Evolutionary conservation across 2,329 filamentous ascomycete genomes (phyloP).

Genomic region (Cladosporium sp.): DNA sequence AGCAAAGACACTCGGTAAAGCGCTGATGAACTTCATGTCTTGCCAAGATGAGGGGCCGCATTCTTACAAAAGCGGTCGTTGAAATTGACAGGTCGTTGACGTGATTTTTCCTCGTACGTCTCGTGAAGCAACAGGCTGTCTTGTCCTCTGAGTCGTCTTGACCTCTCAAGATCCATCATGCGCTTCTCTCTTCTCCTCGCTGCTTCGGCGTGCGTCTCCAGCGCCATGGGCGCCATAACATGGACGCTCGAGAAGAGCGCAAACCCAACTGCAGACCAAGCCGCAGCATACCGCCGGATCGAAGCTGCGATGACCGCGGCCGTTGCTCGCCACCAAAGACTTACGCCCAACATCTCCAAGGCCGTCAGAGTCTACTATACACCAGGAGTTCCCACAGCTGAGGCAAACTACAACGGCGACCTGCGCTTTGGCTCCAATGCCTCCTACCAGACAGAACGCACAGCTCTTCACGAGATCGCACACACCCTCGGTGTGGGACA

Average conservation of each 20-base stretch:
- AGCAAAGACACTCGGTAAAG: too few species aligned
- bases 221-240: conserved; percentile 39
- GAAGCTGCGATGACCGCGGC: conserved; percentile 14
- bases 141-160: too few species aligned
- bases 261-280: conserved; percentile 17
- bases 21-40: too few species aligned
- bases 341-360: conserved; percentile 12
- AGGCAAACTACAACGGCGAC: conserved; percentile 18
- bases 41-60: too few species aligned
- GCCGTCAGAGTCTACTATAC: conserved; percentile 16
- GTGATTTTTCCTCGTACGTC: too few species aligned
- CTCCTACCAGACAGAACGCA: conserved; percentile 15
- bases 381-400: conserved; percentile 13
- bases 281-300: conserved; percentile 16
- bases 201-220: conserved; percentile 18
- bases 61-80: too few species aligned
- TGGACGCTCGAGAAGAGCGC: conserved; percentile 45
- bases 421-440: conserved; percentile 17
- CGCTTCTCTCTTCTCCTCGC: background rate
- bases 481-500: conserved; percentile 2
- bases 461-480: conserved; percentile 15
- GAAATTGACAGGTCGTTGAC: too few species aligned
- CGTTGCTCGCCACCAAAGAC: conserved; percentile 10
- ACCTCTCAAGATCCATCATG: background rate
- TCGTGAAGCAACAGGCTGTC: too few species aligned